Base-by-base conservation (phyloP, 2,329 filamentous ascomycete species). In the Talaromyces sp. region DNA sequence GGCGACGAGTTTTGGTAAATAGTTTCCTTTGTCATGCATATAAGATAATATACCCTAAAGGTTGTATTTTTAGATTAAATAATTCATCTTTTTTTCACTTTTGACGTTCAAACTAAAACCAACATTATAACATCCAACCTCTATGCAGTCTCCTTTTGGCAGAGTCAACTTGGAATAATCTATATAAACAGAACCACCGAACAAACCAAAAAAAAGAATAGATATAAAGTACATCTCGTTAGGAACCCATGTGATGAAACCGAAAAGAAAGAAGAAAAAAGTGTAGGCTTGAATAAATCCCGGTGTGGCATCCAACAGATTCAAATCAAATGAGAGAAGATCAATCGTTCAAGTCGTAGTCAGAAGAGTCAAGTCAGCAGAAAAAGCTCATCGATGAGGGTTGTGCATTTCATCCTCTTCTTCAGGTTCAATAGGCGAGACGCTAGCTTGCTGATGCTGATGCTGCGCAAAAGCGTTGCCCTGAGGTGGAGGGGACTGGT, bases 1-100 rank as follows among this genome's bases (percentile, higher is more conserved):
- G 75, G 83, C 82, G 68, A 74, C 72, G 16, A 75, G 68, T 60
- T 72, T 65, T 5, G 62, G 52, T 36, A 51, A 51, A 51, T 51
- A 51, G n/a, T n/a, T n/a, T n/a, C n/a, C n/a, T 31, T 12, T 54
- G 23, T 23, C 23, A 23, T 54, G 16, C n/a, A n/a, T 40, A 40
- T 23, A 23, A 23, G 23, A 23, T 23, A 23, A 23, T n/a, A n/a
- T 36, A n/a, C 5, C 5, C 3, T 6, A n/a, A n/a, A 9, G 31
- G 31, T 33, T 40, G 36, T 40, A 40, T 16, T 40, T 7, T 7
- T 40, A 40, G 36, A 40, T 12, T 36, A 36, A 16, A 40, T 40
- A 40, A n/a, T 36, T 36, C 34, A 36, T 36, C 16, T 14, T 16
- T 16, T 36, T 16, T 36, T 36, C 12, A 16, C 1, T 10, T 36